Percentiles rank a stretch among this genome's conserved stretches.
These are phyloP conservation scores for Gracilaria caudata DNA, from an alignment of 23 red algal species.

Conservation along the genomic window DNA sequence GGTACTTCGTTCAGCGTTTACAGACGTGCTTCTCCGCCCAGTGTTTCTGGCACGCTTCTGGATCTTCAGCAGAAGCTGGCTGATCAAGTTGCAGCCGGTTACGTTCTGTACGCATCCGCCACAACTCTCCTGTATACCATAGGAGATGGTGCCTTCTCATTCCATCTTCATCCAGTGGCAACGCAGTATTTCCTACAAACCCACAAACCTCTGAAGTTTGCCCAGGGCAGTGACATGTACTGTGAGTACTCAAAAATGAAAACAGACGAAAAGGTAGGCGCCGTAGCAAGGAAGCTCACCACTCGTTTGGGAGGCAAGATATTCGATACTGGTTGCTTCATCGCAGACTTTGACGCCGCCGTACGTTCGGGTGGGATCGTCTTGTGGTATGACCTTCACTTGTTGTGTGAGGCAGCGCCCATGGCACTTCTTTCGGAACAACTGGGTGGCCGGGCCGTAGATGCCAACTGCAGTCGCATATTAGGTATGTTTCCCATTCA, in stretches of 20 bases:
- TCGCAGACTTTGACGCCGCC: slow-evolving; percentile 71
- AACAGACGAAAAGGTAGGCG: slow-evolving; percentile 13
- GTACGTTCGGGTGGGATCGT: slow-evolving; percentile 65
- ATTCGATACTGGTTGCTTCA: slow-evolving; percentile 62
- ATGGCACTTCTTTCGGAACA: slow-evolving; percentile 85
- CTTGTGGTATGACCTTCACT: slow-evolving; percentile 57
- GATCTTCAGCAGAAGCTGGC: slow-evolving; percentile 72
- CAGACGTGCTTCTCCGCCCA: slow-evolving; percentile 60
- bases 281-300: neutral
- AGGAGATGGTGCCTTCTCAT: slow-evolving; percentile 66
- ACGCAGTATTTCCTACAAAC: slow-evolving; percentile 86
- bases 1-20: slow-evolving; percentile 88
- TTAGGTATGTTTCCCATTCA: slow-evolving; percentile 45
- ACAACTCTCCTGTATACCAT: slow-evolving; percentile 83
- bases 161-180: slow-evolving; percentile 90
- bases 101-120: slow-evolving; percentile 75
- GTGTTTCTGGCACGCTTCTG: slow-evolving; percentile 54
- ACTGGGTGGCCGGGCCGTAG: slow-evolving; percentile 71
- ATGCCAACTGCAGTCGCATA: slow-evolving; percentile 70
- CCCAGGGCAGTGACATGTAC: slow-evolving; percentile 5
- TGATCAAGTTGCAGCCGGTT: slow-evolving; percentile 87
- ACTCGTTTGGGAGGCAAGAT: neutral
- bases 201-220: slow-evolving; percentile 23
- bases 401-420: slow-evolving; percentile 82
- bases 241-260: neutral